Percentiles rank a stretch among this genome's conserved stretches.
These are phyloP conservation scores for Xylariaceae sp. DNA, from an alignment of 2,329 filamentous ascomycete genomes.

Conservation along the genomic window DNA sequence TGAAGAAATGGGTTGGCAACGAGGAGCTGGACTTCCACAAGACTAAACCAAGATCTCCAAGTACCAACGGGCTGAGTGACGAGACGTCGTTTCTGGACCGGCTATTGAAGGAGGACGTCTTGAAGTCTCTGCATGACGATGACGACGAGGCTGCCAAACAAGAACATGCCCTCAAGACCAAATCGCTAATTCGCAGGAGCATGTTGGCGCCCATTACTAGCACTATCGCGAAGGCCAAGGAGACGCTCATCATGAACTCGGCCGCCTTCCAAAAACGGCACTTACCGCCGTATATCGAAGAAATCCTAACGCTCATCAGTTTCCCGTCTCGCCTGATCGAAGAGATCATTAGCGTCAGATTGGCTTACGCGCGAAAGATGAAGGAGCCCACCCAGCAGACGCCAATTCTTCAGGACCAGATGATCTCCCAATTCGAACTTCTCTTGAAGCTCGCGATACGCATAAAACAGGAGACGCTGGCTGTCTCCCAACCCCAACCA, in stretches of 20 bases:
- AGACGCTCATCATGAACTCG: constrained; percentile 80
- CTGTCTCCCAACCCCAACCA: constrained; percentile 76
- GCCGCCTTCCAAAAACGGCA: constrained; percentile 80
- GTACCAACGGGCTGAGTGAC: constrained; percentile 69
- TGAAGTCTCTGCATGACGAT: constrained; percentile 84
- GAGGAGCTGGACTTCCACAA: constrained; percentile 86
- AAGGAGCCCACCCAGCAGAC: constrained; percentile 91
- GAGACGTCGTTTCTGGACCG: constrained; percentile 92
- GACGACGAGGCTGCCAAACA: constrained; percentile 27
- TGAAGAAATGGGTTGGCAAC: constrained; percentile 96
- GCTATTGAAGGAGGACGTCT: constrained; percentile 88
- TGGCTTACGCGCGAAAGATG: constrained; percentile 90
- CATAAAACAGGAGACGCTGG: constrained; percentile 83
- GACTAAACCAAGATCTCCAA: constrained; percentile 59
- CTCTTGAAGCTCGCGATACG: constrained; percentile 83
- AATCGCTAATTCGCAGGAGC: constrained; percentile 47
- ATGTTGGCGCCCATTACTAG: constrained; percentile 77
- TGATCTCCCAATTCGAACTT: constrained; percentile 95
- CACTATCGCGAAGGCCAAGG: constrained; percentile 90
- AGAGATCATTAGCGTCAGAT: constrained; percentile 87
- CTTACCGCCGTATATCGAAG: constrained; percentile 91
- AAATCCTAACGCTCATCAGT: constrained; percentile 90
- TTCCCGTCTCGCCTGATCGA: constrained; percentile 94
- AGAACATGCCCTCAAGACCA: constrained; percentile 30
- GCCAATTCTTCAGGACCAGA: constrained; percentile 90